Percentiles rank a stretch among this genome's conserved stretches.
phyloP scores from a whole-genome alignment of 495 filamentous ascomycete genomes.

The Penicillium steckii region DNA sequence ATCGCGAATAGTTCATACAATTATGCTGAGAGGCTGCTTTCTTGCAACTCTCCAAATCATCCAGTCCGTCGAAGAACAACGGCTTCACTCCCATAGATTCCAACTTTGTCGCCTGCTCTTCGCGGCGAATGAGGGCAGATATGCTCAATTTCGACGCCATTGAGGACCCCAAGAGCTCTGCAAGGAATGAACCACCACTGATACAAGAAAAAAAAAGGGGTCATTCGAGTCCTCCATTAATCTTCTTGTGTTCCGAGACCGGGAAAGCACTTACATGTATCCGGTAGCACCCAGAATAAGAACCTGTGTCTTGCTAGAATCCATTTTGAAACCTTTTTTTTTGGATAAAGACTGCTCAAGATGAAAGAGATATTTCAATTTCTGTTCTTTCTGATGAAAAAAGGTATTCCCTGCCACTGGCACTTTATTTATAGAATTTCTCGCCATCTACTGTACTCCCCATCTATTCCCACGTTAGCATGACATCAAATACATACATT shows the following conservation, averaged over 20 bases:
- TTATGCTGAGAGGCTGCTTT: neutral
- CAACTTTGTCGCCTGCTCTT: neutral
- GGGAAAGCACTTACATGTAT: slow-evolving; percentile 5
- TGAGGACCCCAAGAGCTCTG: neutral
- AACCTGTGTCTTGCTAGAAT: neutral
- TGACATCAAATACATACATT: too few species aligned
- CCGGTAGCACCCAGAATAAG: slow-evolving; percentile 2
- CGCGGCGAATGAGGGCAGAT: neutral
- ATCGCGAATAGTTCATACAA: neutral
- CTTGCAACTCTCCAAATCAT: neutral
- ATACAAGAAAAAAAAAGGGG: too few species aligned
- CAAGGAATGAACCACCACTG: neutral
- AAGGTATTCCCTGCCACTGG: too few species aligned
- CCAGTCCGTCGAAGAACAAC: neutral
- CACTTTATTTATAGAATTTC: too few species aligned
- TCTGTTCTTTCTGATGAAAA: too few species aligned
- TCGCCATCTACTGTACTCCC: too few species aligned
- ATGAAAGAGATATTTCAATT: neutral
- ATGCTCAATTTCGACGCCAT: neutral
- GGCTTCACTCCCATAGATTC: neutral
- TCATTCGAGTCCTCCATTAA: too few species aligned
- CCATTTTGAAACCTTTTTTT: neutral
- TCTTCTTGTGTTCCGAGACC: too few species aligned
- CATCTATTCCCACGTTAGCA: neutral
- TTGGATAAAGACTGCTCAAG: neutral